Base-by-base conservation (phyloP, 176 grass and related monocot genomes). In the Microstegium vimineum region DNA sequence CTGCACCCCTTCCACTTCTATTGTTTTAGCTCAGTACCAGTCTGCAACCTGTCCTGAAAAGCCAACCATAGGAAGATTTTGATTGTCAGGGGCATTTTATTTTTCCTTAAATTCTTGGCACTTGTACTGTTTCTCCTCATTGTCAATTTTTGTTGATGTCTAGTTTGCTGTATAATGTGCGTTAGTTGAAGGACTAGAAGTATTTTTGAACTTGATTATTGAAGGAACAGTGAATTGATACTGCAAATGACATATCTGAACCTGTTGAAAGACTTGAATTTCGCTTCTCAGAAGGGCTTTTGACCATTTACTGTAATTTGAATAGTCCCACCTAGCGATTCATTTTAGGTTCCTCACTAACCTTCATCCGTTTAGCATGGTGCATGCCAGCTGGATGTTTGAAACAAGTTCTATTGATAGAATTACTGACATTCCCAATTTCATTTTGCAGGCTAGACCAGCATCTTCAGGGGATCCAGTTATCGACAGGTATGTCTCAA, bases 401-500 rank as follows among this genome's bases (percentile, higher is more conserved):
- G 25, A 43, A 32, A 66, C 33, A 61, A 75, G n/a, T 63, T 69
- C 20, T 57, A 27, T 43, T 49, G 66, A 73, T 27, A 31, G 38
- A 66, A 66, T 66, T 47, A 49, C 27, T 56, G 32, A 2, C 65
- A 28, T 54, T 69, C 8, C 5, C 22, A 4, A 3, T 61, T 40
- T 35, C 20, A 5, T 87, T 85, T 61, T 82, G 68, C 80, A 97
- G 95, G 83, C 73, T 90, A 80, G 88, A 74, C 37, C 83, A 41
- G 78, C n/a, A 28, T 81, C 78, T 18, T 81, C 65, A 68, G 88
- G 86, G 51, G 95, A 97, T 87, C 92, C 92, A 86, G 51, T 91
- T 59, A 88, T 97, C 43, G 92, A 97, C 74, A 97, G 92, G 69
- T 97, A 97, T 79, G 84, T 94, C 0, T 49, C 92, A 12, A 89